Percentiles rank a stretch among this genome's conserved stretches.
Evolutionary conservation across 2,329 filamentous ascomycete genomes (phyloP).

Genomic region (Aspergillus unguis): DNA sequence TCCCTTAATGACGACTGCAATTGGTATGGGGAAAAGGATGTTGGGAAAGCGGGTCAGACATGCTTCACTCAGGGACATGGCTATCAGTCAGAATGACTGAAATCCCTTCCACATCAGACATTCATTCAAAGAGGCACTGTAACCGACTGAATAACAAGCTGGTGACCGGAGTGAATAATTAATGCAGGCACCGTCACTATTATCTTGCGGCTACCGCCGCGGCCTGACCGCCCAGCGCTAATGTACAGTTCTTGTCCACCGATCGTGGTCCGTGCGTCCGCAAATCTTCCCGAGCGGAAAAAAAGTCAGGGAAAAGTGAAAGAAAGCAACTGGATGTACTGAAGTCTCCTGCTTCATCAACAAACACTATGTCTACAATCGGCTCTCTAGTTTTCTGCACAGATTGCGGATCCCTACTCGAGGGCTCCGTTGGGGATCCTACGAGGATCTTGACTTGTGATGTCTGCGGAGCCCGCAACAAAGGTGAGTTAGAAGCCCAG

Average conservation of each 20-base stretch:
- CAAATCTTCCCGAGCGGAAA: constrained; percentile 21
- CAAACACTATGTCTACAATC: constrained; percentile 70
- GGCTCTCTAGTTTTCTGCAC: constrained; percentile 90
- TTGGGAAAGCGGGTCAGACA: constrained; percentile 21
- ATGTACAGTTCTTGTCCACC: constrained; percentile 12
- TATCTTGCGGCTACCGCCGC: constrained; percentile 22
- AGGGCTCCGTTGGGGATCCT: constrained; percentile 71
- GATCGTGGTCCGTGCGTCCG: constrained; percentile 17
- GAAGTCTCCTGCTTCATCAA: not conserved
- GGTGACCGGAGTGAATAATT: constrained; percentile 18
- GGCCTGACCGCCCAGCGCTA: constrained; percentile 27
- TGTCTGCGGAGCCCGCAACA: constrained; percentile 79
- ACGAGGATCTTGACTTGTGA: constrained; percentile 77
- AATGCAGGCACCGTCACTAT: constrained; percentile 20
- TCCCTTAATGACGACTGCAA: constrained; percentile 22
- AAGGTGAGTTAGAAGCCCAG: constrained; percentile 53
- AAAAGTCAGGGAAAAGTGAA: constrained; percentile 22
- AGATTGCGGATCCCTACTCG: constrained; percentile 86
- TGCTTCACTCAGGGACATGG: constrained; percentile 34
- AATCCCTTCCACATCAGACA: constrained; percentile 15
- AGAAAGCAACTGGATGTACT: not conserved
- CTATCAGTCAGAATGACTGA: constrained; percentile 22
- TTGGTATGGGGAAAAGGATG: constrained; percentile 21
- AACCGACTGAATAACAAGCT: constrained; percentile 12
- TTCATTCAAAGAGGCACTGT: constrained; percentile 9